Percentiles rank a stretch among this genome's conserved stretches.
phyloP scores from a whole-genome alignment of 1,139 yeast species.

The Maudiozyma humilis region DNA sequence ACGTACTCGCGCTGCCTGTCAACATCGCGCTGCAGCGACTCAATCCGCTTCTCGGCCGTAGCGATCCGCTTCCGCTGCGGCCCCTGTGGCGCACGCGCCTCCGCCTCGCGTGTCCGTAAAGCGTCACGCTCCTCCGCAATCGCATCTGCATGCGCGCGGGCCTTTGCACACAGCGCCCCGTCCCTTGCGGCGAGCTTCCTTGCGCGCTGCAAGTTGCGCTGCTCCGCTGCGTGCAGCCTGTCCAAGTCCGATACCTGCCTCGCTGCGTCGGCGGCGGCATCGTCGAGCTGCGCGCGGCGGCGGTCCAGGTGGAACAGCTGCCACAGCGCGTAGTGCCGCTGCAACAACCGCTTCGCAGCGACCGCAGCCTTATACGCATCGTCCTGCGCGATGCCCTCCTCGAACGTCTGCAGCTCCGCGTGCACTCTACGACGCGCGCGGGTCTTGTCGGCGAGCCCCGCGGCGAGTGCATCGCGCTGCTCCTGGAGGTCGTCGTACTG shows the following conservation, averaged over 20 bases:
- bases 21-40: conserved; percentile 46
- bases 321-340: conserved; percentile 50
- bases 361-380: conserved; percentile 56
- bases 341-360: conserved; percentile 41
- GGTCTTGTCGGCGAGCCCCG: conserved; percentile 55
- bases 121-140: no score
- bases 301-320: conserved; percentile 59
- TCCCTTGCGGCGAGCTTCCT: conserved; percentile 43
- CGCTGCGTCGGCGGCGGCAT: neutral
- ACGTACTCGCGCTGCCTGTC: conserved; percentile 44
- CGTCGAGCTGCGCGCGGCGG: conserved; percentile 33
- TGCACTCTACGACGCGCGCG: conserved; percentile 65
- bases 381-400: conserved; percentile 68
- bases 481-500: conserved; percentile 66
- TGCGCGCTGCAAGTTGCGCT: conserved; percentile 23
- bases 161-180: conserved; percentile 38
- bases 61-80: conserved; percentile 36
- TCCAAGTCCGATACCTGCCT: neutral
- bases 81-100: conserved; percentile 33
- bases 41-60: conserved; percentile 44
- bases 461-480: conserved; percentile 59
- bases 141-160: no score
- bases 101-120: conserved; percentile 24
- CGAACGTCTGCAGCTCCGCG: conserved; percentile 72
- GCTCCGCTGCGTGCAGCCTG: conserved; percentile 17